Evolutionary conservation across 176 grass and related monocot genomes (phyloP), one percentile per base, ranked within the genome.

Genomic region (Oryza officinalis): DNA sequence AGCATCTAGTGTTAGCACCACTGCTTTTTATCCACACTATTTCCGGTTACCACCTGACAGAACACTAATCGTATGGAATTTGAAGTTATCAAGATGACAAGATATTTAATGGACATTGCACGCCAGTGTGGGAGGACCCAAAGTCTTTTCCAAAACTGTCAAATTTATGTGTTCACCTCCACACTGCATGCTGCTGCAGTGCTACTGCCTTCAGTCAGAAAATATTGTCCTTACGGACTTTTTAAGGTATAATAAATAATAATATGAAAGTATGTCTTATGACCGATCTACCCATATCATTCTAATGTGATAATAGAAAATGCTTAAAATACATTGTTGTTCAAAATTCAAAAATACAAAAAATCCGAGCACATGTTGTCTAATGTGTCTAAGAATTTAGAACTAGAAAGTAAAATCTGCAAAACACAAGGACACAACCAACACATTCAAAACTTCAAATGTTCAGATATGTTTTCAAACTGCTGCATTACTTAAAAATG

Each of bases 341-440:
- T 25, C 57, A 61, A 25, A 61, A 66, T 80, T 31, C 6, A 44
- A 37, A 60, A 9, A 14, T 13, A 30, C 22, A 27, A 37, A 37
- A 77, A 71, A 18, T 15, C 31, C 14, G n/a, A 44, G 32, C 37
- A 7, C 10, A 32, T 80, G 63, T 45, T 28, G 32, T 13, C 8
- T 31, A 71, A 45, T 17, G 20, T 22, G 13, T 37, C 60, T 81
- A 67, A 74, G 40, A 84, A 25, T 59, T 59, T 74, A 63, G 30
- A 35, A 67, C 26, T 27, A 60, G 6, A 45, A n/a, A 70, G 38
- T 77, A 83, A 72, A 65, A 38, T 77, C 23, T 79, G 27, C 14
- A 37, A 4, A 43, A 65, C 7, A 65, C 41, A 76, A 22, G 27
- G 23, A 47, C 65, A 67, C 22, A 82, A 4, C 1, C 14, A 5